Evolutionary conservation across 768 basidiomycete genomes (phyloP), one percentile per base, ranked within the genome.

Genomic region (Tylopilus rubrobrunneus): DNA sequence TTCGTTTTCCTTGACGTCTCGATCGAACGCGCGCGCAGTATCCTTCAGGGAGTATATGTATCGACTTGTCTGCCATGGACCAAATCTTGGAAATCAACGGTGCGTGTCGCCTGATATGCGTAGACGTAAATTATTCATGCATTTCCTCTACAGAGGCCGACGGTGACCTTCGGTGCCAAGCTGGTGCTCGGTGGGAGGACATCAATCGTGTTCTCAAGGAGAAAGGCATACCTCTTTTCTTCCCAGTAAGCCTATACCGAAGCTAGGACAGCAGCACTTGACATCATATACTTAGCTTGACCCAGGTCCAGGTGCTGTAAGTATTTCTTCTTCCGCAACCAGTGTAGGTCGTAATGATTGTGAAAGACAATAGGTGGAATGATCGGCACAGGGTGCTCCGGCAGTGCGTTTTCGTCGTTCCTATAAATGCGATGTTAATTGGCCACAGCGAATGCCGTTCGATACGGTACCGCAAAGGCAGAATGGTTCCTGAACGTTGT

Each of bases 401-500:
- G 90, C 48, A 92, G 91, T 80, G 71, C 78, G 81, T 77, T 61
- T 36, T 49, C 23, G 41, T 23, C 28, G 5, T 17, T 42, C 48
- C 19, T 53, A 9, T 11, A 17, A 28, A 7, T 31, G 10, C 7
- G 31, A 31, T 31, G 31, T 5, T 37, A 45, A 52, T 28, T 12
- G 0, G 42, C 28, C 3, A 21, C 34, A 88, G 87, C 88, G 17
- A 89, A 89, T 62, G 87, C 89, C 19, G 88, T 90, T 9, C 76
- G 89, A 56, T 94, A 92, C 67, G 92, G 90, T 48, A 93, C 92
- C 14, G 91, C 92, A 6, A 87, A 85, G 66, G 86, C 79, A 0
- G 92, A 93, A 71, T 92, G 91, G 90, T 89, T 92, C 64, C 73
- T 92, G 46, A 92, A 89, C 62, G 70, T 87, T 39, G 89, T 86